phyloP scores from a whole-genome alignment of 1,284 basidiomycete genomes.

The Leucoagaricus sp. region DNA sequence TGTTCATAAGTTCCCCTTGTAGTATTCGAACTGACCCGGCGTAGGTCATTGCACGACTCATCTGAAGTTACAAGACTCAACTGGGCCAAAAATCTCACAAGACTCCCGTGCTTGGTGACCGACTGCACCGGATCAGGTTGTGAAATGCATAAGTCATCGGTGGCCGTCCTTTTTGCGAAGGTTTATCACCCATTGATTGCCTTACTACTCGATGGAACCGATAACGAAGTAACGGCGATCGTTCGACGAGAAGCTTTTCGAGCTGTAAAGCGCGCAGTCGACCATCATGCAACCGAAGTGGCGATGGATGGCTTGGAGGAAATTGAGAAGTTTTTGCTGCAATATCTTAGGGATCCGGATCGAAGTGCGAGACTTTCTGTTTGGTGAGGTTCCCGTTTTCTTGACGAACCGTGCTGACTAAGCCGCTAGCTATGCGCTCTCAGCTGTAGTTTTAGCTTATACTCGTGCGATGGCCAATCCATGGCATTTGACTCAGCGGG shows the following conservation, averaged over 20 bases:
- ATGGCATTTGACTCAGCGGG: constrained; percentile 36
- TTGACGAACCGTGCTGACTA: not conserved
- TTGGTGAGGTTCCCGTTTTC: constrained; percentile 49
- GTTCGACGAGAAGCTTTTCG: constrained; percentile 49
- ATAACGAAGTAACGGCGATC: constrained; percentile 42
- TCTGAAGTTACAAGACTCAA: constrained; percentile 12
- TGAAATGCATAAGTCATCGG: constrained; percentile 23
- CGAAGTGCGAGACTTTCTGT: constrained; percentile 64
- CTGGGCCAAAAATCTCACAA: constrained; percentile 37
- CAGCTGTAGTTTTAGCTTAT: constrained; percentile 47
- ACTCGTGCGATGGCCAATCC: constrained; percentile 25
- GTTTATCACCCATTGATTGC: constrained; percentile 40
- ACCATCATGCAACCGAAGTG: constrained; percentile 45
- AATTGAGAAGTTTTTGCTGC: constrained; percentile 40
- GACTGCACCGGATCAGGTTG: constrained; percentile 39
- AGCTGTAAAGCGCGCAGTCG: constrained; percentile 38
- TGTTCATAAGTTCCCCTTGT: not conserved
- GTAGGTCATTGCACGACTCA: not conserved
- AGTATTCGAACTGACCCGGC: not conserved
- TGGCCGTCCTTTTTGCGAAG: constrained; percentile 35
- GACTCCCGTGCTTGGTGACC: constrained; percentile 45
- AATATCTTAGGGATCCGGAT: constrained; percentile 53
- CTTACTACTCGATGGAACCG: constrained; percentile 48
- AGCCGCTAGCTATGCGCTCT: constrained; percentile 46
- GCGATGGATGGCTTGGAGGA: constrained; percentile 38